Conservation (phyloP, 257 asterid species). For the Paulownia fortunei region DNA sequence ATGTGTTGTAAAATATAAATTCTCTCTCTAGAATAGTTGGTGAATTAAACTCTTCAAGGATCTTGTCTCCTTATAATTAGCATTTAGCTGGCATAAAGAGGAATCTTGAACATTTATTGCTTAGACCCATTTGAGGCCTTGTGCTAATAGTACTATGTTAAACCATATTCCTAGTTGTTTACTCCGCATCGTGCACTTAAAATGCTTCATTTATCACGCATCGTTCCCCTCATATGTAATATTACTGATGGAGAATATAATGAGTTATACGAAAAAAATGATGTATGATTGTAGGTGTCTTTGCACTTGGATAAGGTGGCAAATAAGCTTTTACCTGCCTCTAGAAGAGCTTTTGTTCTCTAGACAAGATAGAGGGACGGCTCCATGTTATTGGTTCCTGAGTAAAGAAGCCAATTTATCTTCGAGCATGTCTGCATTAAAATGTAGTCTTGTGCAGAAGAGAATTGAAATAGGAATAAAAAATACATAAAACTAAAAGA, state of each 20-base stretch:
- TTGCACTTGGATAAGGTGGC: background rate
- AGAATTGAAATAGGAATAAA: background rate
- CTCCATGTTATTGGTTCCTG: background rate
- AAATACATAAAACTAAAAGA: background rate
- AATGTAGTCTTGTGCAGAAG: background rate
- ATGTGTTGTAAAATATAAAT: conserved; percentile 26
- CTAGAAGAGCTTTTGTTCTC: background rate
- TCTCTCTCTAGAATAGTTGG: conserved; percentile 32
- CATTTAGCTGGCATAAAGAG: conserved; percentile 32
- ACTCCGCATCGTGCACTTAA: background rate
- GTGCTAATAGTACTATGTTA: conserved; percentile 12
- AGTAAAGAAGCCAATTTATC: background rate
- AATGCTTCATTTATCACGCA: background rate
- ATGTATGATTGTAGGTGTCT: background rate
- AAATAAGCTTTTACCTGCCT: background rate
- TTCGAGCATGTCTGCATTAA: background rate
- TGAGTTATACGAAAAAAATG: background rate
- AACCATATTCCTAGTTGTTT: background rate
- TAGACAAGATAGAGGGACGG: background rate
- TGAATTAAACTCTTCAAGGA: conserved; percentile 41
- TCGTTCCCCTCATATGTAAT: background rate
- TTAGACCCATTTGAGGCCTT: conserved; percentile 26
- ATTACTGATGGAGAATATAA: background rate
- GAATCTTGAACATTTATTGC: conserved; percentile 32
- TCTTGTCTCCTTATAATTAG: conserved; percentile 40